Conservation (phyloP, 1,284 basidiomycete genomes). For the Cryptococcus floricola region DNA sequence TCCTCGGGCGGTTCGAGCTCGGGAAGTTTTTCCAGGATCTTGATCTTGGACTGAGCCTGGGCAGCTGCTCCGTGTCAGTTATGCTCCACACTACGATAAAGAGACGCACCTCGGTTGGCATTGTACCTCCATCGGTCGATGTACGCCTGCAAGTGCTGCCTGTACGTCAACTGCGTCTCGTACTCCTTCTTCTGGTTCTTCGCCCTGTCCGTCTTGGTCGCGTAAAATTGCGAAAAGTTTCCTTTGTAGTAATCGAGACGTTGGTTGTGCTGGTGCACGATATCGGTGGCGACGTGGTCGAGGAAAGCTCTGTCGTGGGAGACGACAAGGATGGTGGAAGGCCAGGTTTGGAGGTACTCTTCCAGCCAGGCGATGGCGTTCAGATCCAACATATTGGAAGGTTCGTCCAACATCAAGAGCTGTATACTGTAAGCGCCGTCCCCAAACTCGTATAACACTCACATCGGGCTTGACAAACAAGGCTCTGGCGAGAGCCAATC, state of each 20-base stretch:
- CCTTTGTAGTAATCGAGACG: conserved; percentile 84
- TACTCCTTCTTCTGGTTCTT: conserved; percentile 90
- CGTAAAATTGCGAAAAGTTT: conserved; percentile 98
- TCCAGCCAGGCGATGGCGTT: conserved; percentile 60
- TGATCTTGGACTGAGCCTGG: conserved; percentile 95
- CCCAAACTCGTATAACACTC: conserved; percentile 6
- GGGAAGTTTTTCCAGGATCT: conserved; percentile 96
- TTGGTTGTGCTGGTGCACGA: conserved; percentile 92
- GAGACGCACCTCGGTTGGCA: conserved; percentile 63
- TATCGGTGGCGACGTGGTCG: conserved; percentile 93
- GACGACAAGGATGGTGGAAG: conserved; percentile 89
- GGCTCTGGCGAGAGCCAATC: conserved; percentile 91
- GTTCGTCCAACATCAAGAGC: conserved; percentile 85
- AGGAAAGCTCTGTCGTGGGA: conserved; percentile 99
- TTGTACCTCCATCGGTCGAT: conserved; percentile 97
- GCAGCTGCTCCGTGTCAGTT: conserved; percentile 56
- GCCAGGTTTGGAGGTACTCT: conserved; percentile 97
- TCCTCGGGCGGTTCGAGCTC: conserved; percentile 87
- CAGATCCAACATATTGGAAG: conserved; percentile 84
- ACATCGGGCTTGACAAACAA: conserved; percentile 86
- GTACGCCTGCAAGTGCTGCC: conserved; percentile 89
- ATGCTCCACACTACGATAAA: background rate
- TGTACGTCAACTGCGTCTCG: conserved; percentile 90
- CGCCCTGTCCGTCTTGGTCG: conserved; percentile 92
- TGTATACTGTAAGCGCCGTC: conserved; percentile 50